Evolutionary conservation across 495 filamentous ascomycete species (phyloP).

Genomic region (Aspergillus bertholletiae): DNA sequence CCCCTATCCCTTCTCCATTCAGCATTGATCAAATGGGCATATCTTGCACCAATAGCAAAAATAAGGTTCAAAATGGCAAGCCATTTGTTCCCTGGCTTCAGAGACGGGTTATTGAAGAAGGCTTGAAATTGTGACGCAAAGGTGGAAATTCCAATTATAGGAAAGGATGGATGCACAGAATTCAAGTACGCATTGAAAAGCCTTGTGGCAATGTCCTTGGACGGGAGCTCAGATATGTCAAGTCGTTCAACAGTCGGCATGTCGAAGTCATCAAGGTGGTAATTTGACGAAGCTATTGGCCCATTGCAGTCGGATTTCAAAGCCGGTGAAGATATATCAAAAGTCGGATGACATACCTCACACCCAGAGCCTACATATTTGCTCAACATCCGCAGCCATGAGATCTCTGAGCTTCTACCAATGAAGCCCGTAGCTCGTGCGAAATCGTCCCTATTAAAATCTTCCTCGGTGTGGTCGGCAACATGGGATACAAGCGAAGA

Average conservation of each 20-base stretch:
- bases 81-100: constrained; percentile 45
- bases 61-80: constrained; percentile 60
- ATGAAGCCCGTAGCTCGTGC: constrained; percentile 51
- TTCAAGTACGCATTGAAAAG: constrained; percentile 56
- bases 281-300: constrained; percentile 33
- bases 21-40: constrained; percentile 42
- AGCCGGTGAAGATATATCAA: constrained; percentile 24
- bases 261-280: constrained; percentile 51
- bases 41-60: constrained; percentile 57
- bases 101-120: constrained; percentile 37
- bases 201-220: constrained; percentile 46
- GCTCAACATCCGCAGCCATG: constrained; percentile 52
- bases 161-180: constrained; percentile 58
- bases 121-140: constrained; percentile 51
- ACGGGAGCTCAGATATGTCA: constrained; percentile 49
- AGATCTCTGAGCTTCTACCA: constrained; percentile 58
- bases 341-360: constrained; percentile 18
- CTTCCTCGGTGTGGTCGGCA: constrained; percentile 54
- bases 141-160: constrained; percentile 52
- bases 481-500: constrained; percentile 32
- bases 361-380: constrained; percentile 32
- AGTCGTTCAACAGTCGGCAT: constrained; percentile 39
- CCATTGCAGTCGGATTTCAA: constrained; percentile 24
- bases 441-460: constrained; percentile 50
- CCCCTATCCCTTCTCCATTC: constrained; percentile 44